These are phyloP conservation scores for Daldinia grandis DNA, from an alignment of 495 filamentous ascomycete species.

Conservation along the genomic window DNA sequence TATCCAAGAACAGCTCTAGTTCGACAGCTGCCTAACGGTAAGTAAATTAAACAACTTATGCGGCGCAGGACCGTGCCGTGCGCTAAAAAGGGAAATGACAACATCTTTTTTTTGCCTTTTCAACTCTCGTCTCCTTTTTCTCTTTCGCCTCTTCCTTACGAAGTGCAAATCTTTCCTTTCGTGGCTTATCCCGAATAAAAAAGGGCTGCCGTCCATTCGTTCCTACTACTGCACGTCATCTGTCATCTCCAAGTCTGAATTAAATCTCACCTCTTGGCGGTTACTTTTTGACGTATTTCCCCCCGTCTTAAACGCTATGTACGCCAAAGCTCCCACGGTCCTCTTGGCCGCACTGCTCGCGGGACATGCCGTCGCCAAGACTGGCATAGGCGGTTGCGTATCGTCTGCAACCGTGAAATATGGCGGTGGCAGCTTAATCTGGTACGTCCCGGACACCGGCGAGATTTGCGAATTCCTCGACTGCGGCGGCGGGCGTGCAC, in stretches of 20 bases:
- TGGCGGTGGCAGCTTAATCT: conserved; percentile 56
- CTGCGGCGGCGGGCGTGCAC: conserved; percentile 71
- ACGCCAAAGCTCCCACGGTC: conserved; percentile 30
- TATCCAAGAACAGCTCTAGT: background rate
- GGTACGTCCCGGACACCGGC: conserved; percentile 63
- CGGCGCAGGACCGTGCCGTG: background rate
- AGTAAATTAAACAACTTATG: background rate
- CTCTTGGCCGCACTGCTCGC: conserved; percentile 34
- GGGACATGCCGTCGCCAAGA: conserved; percentile 50
- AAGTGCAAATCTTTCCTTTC: conserved; percentile 27
- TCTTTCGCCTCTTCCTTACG: background rate
- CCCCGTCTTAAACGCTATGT: conserved; percentile 21
- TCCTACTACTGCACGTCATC: background rate
- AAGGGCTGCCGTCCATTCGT: conserved; percentile 25
- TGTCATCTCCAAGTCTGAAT: background rate
- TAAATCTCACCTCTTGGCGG: background rate
- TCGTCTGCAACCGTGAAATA: conserved; percentile 44
- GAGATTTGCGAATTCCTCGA: conserved; percentile 69
- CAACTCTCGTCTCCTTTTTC: background rate
- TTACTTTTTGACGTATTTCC: background rate
- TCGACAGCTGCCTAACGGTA: background rate
- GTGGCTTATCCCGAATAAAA: conserved; percentile 11
- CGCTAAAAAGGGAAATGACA: background rate
- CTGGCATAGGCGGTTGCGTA: conserved; percentile 57
- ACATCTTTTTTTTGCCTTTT: background rate